Percentiles rank a stretch among this genome's conserved stretches.
These are phyloP conservation scores for Nakataea oryzae DNA, from an alignment of 2,329 filamentous ascomycete genomes.

Conservation along the genomic window DNA sequence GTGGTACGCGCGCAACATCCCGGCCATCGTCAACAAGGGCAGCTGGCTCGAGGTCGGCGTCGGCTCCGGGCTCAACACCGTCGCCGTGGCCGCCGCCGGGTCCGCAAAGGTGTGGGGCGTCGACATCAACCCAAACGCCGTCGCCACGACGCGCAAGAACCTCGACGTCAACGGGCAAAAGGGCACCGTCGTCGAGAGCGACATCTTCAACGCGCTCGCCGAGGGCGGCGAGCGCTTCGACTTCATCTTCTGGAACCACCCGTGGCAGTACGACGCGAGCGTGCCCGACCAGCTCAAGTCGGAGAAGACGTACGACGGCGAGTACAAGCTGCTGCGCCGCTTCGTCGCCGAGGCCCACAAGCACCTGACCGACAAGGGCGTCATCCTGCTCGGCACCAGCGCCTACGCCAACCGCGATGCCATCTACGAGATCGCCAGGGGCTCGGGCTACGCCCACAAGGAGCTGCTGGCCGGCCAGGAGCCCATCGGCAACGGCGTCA, in stretches of 20 bases:
- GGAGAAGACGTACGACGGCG: not conserved
- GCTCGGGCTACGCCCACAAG: not conserved
- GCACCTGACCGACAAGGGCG: not conserved
- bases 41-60: constrained; percentile 2
- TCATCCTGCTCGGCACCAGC: not conserved
- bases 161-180: not conserved
- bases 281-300: constrained; percentile 2
- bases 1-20: not conserved
- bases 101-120: not conserved
- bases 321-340: not conserved
- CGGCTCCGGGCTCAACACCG: not conserved
- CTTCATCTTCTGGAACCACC: constrained; percentile 3
- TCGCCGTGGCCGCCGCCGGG: not conserved
- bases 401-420: not conserved
- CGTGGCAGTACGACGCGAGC: not conserved
- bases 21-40: constrained; percentile 1
- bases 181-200: not conserved
- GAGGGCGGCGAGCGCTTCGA: not conserved
- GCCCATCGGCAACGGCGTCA: constrained; percentile 7
- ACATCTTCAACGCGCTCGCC: not conserved
- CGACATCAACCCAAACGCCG: constrained; percentile 2
- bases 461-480: constrained; percentile 1
- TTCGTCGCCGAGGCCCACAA: not conserved
- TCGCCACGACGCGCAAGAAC: not conserved
- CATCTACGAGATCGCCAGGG: not conserved